Evolutionary conservation across 768 basidiomycete genomes (phyloP).

Genomic region (Dioszegia hungarica): DNA sequence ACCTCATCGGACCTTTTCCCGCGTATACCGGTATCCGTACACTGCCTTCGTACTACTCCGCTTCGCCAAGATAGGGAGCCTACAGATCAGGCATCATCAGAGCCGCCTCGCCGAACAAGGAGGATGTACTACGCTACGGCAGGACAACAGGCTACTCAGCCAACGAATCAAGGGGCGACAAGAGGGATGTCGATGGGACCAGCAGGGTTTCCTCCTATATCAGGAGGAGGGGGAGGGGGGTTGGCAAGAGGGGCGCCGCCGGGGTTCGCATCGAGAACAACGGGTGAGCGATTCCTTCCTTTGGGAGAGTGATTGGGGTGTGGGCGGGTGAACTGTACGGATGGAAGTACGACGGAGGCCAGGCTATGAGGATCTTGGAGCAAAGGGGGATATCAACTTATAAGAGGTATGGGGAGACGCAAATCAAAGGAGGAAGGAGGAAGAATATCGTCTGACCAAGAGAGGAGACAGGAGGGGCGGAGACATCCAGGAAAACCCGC

Average conservation of each 20-base stretch:
- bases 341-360: no score
- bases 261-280: constrained; percentile 30
- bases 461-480: no score
- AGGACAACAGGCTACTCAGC: constrained; percentile 27
- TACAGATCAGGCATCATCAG: not conserved
- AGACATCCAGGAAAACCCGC: no score
- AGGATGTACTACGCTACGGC: constrained; percentile 43
- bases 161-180: constrained; percentile 4
- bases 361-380: no score
- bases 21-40: no score
- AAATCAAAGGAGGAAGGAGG: no score
- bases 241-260: constrained; percentile 30
- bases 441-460: no score
- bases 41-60: no score
- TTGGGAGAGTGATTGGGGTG: not conserved
- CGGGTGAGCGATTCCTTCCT: constrained; percentile 16
- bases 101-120: not conserved
- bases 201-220: constrained; percentile 22
- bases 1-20: not conserved
- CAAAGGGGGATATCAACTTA: no score
- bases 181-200: constrained; percentile 10
- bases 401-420: no score
- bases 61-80: not conserved
- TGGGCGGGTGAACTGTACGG: no score
- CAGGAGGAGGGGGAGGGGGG: constrained; percentile 5